Conservation (phyloP, 345 rosid species). For the Excoecaria cochinchinensis region DNA sequence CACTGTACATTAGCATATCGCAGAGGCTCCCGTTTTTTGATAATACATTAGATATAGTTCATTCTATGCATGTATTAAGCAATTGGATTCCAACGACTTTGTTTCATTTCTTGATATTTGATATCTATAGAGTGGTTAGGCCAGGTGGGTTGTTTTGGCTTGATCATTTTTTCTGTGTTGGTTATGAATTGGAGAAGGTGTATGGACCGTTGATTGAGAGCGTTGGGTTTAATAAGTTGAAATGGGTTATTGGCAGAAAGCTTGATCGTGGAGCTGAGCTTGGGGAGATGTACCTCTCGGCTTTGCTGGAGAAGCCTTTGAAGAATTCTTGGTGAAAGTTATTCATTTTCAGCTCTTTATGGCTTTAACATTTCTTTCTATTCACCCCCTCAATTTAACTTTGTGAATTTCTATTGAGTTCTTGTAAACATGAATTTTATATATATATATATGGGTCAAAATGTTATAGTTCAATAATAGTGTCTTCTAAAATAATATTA, state of each 20-base stretch:
- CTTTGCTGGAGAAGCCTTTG: conserved; percentile 52
- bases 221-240: conserved; percentile 48
- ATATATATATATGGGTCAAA: no score
- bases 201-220: conserved; percentile 47
- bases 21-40: conserved; percentile 58
- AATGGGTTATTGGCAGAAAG: conserved; percentile 55
- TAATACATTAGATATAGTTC: conserved; percentile 53
- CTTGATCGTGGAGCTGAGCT: conserved; percentile 50
- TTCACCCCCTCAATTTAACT: no score
- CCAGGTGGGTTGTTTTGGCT: conserved; percentile 58
- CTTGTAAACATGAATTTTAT: no score
- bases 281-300: conserved; percentile 52
- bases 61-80: conserved; percentile 58
- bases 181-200: conserved; percentile 36
- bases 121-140: conserved; percentile 49
- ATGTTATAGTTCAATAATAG: no score
- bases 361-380: no score
- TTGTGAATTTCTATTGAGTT: no score
- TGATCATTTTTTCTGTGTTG: conserved; percentile 54
- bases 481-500: no score
- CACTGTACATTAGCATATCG: conserved; percentile 51
- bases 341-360: no score
- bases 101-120: conserved; percentile 51
- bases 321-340: conserved; percentile 42
- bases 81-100: conserved; percentile 49